phyloP scores from a whole-genome alignment of 441 rosid genomes.

The Theobroma grandiflorum region DNA sequence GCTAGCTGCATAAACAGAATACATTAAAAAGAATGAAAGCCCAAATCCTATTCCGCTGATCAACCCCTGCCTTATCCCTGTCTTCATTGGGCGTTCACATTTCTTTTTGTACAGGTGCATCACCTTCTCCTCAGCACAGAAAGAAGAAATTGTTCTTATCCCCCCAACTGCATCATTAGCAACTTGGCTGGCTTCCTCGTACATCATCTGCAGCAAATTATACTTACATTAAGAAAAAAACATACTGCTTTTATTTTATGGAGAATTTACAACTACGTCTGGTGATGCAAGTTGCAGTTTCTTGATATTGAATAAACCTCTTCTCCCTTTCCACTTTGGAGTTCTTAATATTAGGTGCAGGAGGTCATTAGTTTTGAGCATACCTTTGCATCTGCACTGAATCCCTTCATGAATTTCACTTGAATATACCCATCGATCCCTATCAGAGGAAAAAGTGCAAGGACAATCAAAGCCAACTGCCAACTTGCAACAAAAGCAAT shows the following conservation, averaged over 20 bases:
- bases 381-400: slow-evolving; percentile 83
- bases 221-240: background rate
- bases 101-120: slow-evolving; percentile 65
- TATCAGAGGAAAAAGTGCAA: slow-evolving; percentile 65
- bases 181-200: slow-evolving; percentile 87
- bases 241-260: no score
- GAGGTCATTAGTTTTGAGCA: background rate
- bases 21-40: slow-evolving; percentile 62
- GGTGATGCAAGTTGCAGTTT: no score
- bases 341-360: no score
- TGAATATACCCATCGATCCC: slow-evolving; percentile 60
- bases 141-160: slow-evolving; percentile 90
- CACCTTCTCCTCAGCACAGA: slow-evolving; percentile 84
- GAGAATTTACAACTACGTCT: no score
- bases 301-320: no score
- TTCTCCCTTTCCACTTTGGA: no score
- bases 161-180: slow-evolving; percentile 88
- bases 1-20: slow-evolving; percentile 58
- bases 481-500: slow-evolving; percentile 75
- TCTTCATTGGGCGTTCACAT: slow-evolving; percentile 68
- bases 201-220: slow-evolving; percentile 58
- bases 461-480: slow-evolving; percentile 68
- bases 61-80: slow-evolving; percentile 73
- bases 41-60: slow-evolving; percentile 80
- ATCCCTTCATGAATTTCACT: slow-evolving; percentile 70